These are phyloP conservation scores for Stenocarpella maydis DNA, from an alignment of 2,329 filamentous ascomycete species.

Conservation along the genomic window DNA sequence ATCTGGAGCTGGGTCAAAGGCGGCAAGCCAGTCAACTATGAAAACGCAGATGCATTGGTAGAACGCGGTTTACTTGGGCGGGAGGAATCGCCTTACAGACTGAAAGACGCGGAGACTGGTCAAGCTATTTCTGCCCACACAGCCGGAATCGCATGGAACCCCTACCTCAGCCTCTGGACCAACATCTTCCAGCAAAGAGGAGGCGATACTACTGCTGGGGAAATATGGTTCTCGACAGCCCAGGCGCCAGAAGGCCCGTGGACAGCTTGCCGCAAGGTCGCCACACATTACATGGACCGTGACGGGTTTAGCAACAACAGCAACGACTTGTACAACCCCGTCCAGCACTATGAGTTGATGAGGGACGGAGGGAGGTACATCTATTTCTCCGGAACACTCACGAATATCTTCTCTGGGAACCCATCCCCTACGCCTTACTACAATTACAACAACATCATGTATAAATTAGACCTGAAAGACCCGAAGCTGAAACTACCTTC, in stretches of 20 bases:
- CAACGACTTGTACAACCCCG: slow-evolving; percentile 35
- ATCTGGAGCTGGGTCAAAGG: slow-evolving; percentile 34
- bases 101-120: slow-evolving; percentile 26
- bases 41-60: slow-evolving; percentile 25
- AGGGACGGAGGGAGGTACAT: slow-evolving; percentile 24
- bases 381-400: slow-evolving; percentile 34
- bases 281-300: slow-evolving; percentile 32
- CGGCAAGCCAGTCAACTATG: slow-evolving; percentile 30
- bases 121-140: slow-evolving; percentile 24
- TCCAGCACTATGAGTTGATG: slow-evolving; percentile 34
- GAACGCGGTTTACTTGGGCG: slow-evolving; percentile 13
- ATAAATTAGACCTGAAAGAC: slow-evolving; percentile 31
- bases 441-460: slow-evolving; percentile 37
- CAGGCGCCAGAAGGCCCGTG: slow-evolving; percentile 32
- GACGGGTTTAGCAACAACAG: slow-evolving; percentile 26
- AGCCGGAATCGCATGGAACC: slow-evolving; percentile 35
- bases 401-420: slow-evolving; percentile 35
- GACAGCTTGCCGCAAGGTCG: slow-evolving; percentile 30
- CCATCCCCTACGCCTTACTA: slow-evolving; percentile 30
- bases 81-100: slow-evolving; percentile 31
- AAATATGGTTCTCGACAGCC: slow-evolving; percentile 33
- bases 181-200: slow-evolving; percentile 32
- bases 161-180: slow-evolving; percentile 29
- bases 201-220: slow-evolving; percentile 29
- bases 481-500: slow-evolving; percentile 20